Conservation (phyloP, 306 rosid species). For the Pterocarpus macrocarpus region DNA sequence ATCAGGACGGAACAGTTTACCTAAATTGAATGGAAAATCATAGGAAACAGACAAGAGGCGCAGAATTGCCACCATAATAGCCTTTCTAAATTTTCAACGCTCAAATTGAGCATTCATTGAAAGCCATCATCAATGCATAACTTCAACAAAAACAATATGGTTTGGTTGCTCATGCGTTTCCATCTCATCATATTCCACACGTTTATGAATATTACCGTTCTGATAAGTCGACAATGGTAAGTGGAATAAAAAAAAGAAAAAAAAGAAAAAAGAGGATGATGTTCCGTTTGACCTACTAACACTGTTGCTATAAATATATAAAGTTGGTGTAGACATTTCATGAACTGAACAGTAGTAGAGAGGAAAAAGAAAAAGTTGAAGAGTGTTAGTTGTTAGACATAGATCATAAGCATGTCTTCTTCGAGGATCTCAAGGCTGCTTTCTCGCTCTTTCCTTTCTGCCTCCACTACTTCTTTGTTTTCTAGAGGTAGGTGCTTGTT, state of each 20-base stretch:
- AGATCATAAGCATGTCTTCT: conserved; percentile 57
- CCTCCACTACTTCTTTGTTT: conserved; percentile 52
- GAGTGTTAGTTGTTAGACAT: not conserved
- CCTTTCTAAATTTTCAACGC: not conserved
- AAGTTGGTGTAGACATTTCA: not conserved
- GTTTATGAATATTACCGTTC: not conserved
- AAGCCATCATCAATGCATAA: not conserved
- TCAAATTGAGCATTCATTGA: not conserved
- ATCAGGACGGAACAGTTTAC: not conserved
- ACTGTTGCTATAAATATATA: not conserved
- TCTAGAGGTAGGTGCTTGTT: conserved; percentile 62
- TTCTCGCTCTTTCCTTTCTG: conserved; percentile 59
- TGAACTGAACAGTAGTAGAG: not conserved
- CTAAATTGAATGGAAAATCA: not conserved
- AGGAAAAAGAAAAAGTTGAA: no score
- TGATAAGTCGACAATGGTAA: not conserved
- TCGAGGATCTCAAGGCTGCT: conserved; percentile 56
- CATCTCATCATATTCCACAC: not conserved
- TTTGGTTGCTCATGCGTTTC: not conserved
- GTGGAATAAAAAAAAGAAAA: no score
- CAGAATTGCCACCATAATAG: not conserved
- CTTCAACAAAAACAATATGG: not conserved
- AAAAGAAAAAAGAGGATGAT: not conserved
- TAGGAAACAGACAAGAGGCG: not conserved
- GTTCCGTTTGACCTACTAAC: not conserved